Conservation (phyloP, 2,329 filamentous ascomycete species). For the Cylindrodendrum hubeiense region DNA sequence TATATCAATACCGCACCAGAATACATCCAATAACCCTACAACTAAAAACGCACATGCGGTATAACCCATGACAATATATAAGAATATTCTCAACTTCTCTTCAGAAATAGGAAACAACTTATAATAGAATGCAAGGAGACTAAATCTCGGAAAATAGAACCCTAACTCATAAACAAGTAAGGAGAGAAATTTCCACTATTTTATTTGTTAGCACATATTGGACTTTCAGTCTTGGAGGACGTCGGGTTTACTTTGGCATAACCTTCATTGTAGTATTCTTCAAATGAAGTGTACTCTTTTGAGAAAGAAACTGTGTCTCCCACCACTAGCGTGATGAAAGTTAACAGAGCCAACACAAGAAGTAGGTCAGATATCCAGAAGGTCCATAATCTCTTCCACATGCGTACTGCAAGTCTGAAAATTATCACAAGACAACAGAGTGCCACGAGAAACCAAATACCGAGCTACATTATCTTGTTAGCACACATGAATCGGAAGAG, state of each 20-base stretch:
- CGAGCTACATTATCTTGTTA: background rate
- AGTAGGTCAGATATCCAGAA: background rate
- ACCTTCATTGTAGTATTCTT: background rate
- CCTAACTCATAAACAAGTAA: background rate
- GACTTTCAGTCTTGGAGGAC: background rate
- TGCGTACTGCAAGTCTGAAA: background rate
- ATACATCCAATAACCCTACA: background rate
- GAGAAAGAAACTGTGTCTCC: background rate
- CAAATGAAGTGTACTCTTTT: background rate
- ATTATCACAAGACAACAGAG: background rate
- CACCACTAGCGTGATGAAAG: background rate
- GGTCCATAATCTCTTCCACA: background rate
- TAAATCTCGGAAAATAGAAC: conserved; percentile 10
- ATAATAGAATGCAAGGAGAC: conserved; percentile 3
- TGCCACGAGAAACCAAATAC: background rate
- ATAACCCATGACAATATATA: background rate
- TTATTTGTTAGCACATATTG: background rate
- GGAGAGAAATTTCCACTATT: background rate
- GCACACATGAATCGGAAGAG: background rate
- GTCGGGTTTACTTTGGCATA: background rate
- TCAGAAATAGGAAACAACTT: conserved; percentile 7
- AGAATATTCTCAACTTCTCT: background rate
- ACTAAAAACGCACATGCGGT: background rate
- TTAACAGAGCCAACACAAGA: background rate
- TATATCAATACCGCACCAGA: conserved; percentile 2